Base-by-base conservation (phyloP, 495 filamentous ascomycete genomes). In the Penicillium crystallinum region DNA sequence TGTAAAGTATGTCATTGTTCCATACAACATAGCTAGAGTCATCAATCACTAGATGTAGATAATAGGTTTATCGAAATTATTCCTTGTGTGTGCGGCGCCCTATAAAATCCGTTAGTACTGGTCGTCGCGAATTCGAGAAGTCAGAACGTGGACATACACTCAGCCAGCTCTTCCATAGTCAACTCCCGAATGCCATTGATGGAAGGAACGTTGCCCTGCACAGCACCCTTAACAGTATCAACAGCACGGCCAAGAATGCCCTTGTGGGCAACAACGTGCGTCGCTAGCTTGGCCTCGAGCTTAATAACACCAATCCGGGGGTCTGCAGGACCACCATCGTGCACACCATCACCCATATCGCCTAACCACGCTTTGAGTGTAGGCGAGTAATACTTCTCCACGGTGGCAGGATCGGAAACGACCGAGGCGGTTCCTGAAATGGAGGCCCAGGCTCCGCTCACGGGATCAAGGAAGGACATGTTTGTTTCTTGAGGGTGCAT, bases 301-400 rank as follows among this genome's bases (percentile, higher is more conserved):
- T 69, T 72, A 35, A 81, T 79, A 23, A 78, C 69, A 6, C 71
- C 74, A 57, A 96, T 88, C 9, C 91, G 75, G 8, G 91, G 91
- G 61, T 96, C 91, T 4, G 86, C 76, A 9, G 84, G 82, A 2
- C 85, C 80, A 10, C 92, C 91, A 54, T 96, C 87, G 60, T 96
- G 91, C 35, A 80, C 81, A 2, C 90, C 91, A 55, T 96, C 91
- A 12, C 88, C 91, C 11, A 97, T 76, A 57, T 97, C 91, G 18
- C 91, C 92, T 18, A 97, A 61, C 91, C 91, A 96, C 0, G 89
- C 86, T 65, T 89, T 90, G 47, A 97, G 75, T 6, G 72, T 63
- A 1, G 83, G 79, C 41, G 80, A 84, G 67, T 96, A 96, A 67
- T 91, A 84, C 68, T 91, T 88, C 58, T 81, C 72, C 25, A 96